Conservation (phyloP, 495 filamentous ascomycete genomes). For the Ramalina peruviana region DNA sequence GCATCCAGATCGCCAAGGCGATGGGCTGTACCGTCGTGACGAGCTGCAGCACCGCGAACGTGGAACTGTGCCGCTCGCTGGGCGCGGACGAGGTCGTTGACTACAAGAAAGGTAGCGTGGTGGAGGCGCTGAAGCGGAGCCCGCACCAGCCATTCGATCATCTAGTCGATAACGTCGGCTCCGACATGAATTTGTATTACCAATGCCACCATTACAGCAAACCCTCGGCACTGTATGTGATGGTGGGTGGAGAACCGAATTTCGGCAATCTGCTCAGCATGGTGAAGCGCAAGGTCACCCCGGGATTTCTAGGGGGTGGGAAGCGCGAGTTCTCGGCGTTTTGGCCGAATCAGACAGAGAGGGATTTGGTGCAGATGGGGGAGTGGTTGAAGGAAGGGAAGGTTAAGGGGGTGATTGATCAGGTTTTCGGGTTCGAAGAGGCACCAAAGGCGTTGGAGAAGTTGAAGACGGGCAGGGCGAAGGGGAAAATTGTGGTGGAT, state of each 20-base stretch:
- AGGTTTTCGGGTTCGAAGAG: conserved; percentile 45
- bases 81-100: conserved; percentile 60
- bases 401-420: conserved; percentile 45
- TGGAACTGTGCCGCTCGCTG: conserved; percentile 38
- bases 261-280: conserved; percentile 7
- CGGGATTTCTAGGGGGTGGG: conserved; percentile 51
- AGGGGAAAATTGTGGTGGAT: conserved; percentile 56
- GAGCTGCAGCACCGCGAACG: conserved; percentile 45
- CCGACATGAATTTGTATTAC: conserved; percentile 36
- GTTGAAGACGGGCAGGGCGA: conserved; percentile 43
- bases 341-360: conserved; percentile 22
- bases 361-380: conserved; percentile 40
- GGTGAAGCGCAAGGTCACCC: conserved; percentile 26
- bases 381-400: conserved; percentile 47
- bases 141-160: conserved; percentile 40
- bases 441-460: conserved; percentile 47
- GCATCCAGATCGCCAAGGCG: conserved; percentile 52
- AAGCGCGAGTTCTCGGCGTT: conserved; percentile 38
- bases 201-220: conserved; percentile 41
- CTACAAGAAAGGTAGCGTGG: conserved; percentile 43
- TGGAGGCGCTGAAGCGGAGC: conserved; percentile 27
- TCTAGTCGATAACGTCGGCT: conserved; percentile 49
- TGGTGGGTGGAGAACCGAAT: conserved; percentile 35
- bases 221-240: conserved; percentile 38
- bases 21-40: conserved; percentile 49